Evolutionary conservation across 1,139 yeast species (phyloP), one percentile per base, ranked within the genome.

Genomic region (Debaryomycetaceae sp.): DNA sequence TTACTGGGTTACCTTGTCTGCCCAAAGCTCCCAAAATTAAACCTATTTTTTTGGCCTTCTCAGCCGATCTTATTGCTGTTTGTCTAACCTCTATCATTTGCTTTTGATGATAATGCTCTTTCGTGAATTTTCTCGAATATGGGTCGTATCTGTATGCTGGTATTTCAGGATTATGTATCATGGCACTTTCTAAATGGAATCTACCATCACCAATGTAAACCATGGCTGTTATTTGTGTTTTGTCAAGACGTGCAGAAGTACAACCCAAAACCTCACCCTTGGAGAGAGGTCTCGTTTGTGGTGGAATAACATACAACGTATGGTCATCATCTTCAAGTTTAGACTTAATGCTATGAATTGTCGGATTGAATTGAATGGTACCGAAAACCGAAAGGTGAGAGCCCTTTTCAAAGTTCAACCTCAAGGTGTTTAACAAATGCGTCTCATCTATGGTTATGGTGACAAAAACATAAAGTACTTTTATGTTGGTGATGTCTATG

Each of bases 181-280:
- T 91, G 5, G 97, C 89, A 41, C 95, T 82, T 59, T 92, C 99
- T 36, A 92, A 68, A 62, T 92, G 99, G 65, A 92, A 92, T 41
- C 98, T 68, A 8, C 99, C 99, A 61, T 92, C 99, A 28, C 99
- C 99, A 24, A 92, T 74, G 55, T 92, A 92, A 4, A 92, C 75
- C 81, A 91, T 87, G 0, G 92, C 95, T 50, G 81, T 81, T 35
- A 78, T 75, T 33, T 79, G 83, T 3, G 71, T 68, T 30, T 73
- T 70, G 48, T 82, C 81, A 33, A 92, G 65, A 45, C 87, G 67
- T 15, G 96, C 95, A 0, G 97, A 87, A 0, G 98, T 92, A 59
- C 99, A 92, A 0, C 99, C 99, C 18, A 92, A 69, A 0, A 94
- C 96, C 59, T 92, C 99, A 38, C 98, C 98, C 53, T 87, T 89